Conservation (phyloP, 148 eudicot species). For the Mesembryanthemum crystallinum region DNA sequence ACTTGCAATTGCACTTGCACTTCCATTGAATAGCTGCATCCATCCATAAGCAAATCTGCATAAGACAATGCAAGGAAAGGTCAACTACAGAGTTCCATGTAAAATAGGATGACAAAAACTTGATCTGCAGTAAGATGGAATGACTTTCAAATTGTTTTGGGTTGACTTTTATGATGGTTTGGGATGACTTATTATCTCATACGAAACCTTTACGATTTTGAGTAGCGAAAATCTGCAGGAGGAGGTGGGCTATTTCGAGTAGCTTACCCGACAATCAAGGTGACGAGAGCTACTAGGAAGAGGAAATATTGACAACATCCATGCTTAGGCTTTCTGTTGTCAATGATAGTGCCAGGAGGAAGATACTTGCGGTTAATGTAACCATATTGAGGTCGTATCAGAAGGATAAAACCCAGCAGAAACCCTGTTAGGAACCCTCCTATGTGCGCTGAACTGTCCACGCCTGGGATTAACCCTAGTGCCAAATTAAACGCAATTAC, state of each 20-base stretch:
- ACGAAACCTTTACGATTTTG: too few species aligned
- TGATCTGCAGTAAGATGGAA: too few species aligned
- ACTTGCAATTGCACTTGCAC: neutral
- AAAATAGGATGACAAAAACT: too few species aligned
- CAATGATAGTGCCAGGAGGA: conserved; percentile 17
- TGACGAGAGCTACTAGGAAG: conserved; percentile 24
- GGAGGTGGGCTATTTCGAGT: neutral
- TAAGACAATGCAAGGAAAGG: neutral
- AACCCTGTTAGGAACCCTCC: conserved; percentile 39
- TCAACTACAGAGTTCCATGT: too few species aligned
- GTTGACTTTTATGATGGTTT: too few species aligned
- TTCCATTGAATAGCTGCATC: conserved; percentile 5
- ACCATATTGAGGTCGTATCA: conserved; percentile 48
- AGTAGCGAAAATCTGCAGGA: neutral
- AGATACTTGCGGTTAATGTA: conserved; percentile 36
- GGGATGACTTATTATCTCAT: too few species aligned
- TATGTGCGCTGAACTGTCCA: conserved; percentile 44
- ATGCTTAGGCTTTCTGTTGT: conserved; percentile 27
- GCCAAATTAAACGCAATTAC: conserved; percentile 36
- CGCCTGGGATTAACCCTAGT: conserved; percentile 43
- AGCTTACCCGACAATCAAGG: conserved; percentile 32
- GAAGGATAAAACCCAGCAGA: conserved; percentile 35
- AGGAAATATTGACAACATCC: conserved; percentile 39
- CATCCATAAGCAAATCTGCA: conserved; percentile 29
- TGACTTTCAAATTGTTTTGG: too few species aligned